Evolutionary conservation across 2,329 filamentous ascomycete species (phyloP).

Genomic region (Aspergillus piperis): DNA sequence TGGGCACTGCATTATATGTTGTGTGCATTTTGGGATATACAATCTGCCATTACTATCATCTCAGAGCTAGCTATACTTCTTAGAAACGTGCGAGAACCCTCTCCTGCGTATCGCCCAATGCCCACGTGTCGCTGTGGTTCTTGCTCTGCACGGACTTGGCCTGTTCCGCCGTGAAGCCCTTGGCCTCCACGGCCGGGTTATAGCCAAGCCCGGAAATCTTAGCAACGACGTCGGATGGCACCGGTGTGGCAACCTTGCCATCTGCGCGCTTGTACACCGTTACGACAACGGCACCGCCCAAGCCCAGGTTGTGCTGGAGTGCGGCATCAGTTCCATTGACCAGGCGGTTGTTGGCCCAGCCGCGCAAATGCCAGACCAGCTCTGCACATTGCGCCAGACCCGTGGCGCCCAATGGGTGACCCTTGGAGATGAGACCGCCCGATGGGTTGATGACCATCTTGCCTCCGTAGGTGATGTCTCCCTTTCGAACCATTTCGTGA

Average conservation of each 20-base stretch:
- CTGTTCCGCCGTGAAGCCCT: slow-evolving; percentile 81
- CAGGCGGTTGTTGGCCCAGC: slow-evolving; percentile 90
- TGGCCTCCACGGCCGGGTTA: slow-evolving; percentile 87
- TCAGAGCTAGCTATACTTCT: not conserved
- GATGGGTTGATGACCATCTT: slow-evolving; percentile 86
- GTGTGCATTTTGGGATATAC: no score
- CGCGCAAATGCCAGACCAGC: slow-evolving; percentile 90
- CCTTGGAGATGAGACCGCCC: slow-evolving; percentile 92
- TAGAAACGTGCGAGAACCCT: slow-evolving; percentile 72
- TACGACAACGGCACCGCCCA: slow-evolving; percentile 87
- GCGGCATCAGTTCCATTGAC: slow-evolving; percentile 69
- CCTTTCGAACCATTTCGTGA: slow-evolving; percentile 82
- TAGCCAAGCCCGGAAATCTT: slow-evolving; percentile 74
- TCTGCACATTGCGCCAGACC: slow-evolving; percentile 96
- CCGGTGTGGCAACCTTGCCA: slow-evolving; percentile 61
- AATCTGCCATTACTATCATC: not conserved
- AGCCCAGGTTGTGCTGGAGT: slow-evolving; percentile 88
- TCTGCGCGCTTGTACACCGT: slow-evolving; percentile 87
- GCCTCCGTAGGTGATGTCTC: slow-evolving; percentile 89
- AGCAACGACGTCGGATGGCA: slow-evolving; percentile 66
- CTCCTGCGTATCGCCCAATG: slow-evolving; percentile 71
- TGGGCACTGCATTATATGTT: no score
- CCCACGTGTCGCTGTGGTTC: slow-evolving; percentile 70
- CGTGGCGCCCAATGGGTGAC: slow-evolving; percentile 89
- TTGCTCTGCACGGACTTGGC: slow-evolving; percentile 69